Conservation (phyloP, 2,329 filamentous ascomycete species). For the Mariannaea sp. region DNA sequence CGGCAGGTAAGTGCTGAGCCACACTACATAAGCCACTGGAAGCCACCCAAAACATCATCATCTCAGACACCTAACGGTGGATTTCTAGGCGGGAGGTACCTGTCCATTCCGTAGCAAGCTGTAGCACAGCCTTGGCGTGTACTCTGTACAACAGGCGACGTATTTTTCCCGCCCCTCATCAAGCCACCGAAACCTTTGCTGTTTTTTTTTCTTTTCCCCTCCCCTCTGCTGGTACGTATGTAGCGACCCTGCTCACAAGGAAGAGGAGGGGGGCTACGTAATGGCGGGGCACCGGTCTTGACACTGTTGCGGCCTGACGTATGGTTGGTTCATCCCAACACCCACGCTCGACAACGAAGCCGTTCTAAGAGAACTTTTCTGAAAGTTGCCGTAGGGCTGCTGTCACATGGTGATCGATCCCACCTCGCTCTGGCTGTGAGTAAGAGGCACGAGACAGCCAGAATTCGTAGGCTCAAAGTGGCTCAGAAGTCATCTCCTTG, state of each 20-base stretch:
- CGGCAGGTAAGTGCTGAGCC: slow-evolving; percentile 5
- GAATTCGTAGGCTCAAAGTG: too few species aligned
- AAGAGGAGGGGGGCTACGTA: slow-evolving; percentile 38
- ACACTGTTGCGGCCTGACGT: too few species aligned
- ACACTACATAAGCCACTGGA: slow-evolving; percentile 16
- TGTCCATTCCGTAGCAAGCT: too few species aligned
- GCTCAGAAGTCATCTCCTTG: too few species aligned
- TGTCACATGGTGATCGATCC: slow-evolving; percentile 1
- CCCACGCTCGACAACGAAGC: too few species aligned
- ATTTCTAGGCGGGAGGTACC: too few species aligned
- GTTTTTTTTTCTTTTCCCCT: slow-evolving; percentile 8
- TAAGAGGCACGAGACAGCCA: neutral
- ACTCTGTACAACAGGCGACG: neutral
- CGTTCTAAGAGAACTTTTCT: slow-evolving; percentile 1
- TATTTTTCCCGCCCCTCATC: slow-evolving; percentile 8
- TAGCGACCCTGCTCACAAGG: neutral
- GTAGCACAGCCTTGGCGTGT: neutral
- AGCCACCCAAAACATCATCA: slow-evolving; percentile 2
- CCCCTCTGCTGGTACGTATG: too few species aligned
- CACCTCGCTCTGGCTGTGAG: too few species aligned
- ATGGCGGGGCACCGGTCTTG: slow-evolving; percentile 45
- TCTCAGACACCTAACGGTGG: neutral
- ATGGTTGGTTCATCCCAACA: neutral
- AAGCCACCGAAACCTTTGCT: slow-evolving; percentile 6
- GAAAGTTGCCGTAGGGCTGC: neutral